Evolutionary conservation across 2,329 filamentous ascomycete genomes (phyloP), one percentile per base, ranked within the genome.

Genomic region (Fusarium setosum): DNA sequence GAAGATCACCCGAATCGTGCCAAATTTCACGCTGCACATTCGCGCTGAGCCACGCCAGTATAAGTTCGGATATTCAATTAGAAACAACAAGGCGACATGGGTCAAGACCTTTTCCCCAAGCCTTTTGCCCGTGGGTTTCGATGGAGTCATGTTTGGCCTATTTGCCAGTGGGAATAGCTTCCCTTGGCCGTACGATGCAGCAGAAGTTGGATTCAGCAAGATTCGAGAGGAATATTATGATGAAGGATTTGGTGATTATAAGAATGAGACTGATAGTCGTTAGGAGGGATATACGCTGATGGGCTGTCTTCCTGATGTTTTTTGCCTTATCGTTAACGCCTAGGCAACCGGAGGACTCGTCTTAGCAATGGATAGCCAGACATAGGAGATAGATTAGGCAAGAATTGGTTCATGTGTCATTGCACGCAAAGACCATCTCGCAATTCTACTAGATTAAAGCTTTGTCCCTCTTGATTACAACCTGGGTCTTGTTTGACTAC

Each of bases 81-180:
- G 53, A 10, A 44, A 57, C 1, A 37, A 44, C 0, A 37, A 53
- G 15, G 10, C 58, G 1, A 59, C 49, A 21, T 72, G 68, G 67
- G 42, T 69, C 3, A 61, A 67, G 31, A 35, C 49, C 23, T 69
- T 71, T 20, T 52, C 54, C 5, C 45, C 63, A 4, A 49, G 41
- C 6, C 49, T 58, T 15, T 52, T 68, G 38, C 60, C 67, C 1
- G 60, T 68, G 4, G 41, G 42, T 5, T 71, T 72, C 24, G 62
- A 66, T 9, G 69, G 69, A 1, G 61, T 67, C 38, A 72, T 71
- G 63, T 69, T 71, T 35, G 67, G 54, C 5, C 48, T 72, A 4
- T 71, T 71, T 24, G 69, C 63, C 4, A 72, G 63, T 23, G 67
- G 70, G 3, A 63, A 65, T 8, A 58, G 59, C 8, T 62, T 66